Evolutionary conservation across 352 stramenopile genomes (phyloP), one percentile per base, ranked within the genome.

Genomic region (Globisporangium rhizosaccharum): DNA sequence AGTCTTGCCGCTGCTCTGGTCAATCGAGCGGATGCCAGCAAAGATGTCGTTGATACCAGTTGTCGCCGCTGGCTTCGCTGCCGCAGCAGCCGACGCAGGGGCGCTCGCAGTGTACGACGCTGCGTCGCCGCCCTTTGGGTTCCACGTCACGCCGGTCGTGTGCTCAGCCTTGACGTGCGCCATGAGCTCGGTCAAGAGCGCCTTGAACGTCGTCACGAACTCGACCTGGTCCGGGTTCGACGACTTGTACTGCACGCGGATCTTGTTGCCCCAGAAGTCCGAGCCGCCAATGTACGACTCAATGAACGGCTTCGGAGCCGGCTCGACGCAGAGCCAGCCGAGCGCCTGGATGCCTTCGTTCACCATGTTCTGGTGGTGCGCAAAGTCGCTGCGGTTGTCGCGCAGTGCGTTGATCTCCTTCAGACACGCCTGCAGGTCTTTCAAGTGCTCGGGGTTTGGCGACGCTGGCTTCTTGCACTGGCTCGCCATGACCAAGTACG

Each of bases 231-330:
- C 79, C 3, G 88, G 75, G 44, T 94, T 85, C 56, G 89, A 87
- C 37, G 94, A 96, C 66, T 98, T 98, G 79, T 90, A 98, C 68
- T 98, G 87, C 71, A 98, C 96, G 53, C 96, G 82, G 72, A 99
- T 98, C 70, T 98, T 98, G 79, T 99, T 99, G 49, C 91, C 91
- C 92, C 95, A 99, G 74, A 98, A 98, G 68, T 99, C 96, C 45
- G 84, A 93, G 49, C 87, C 92, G 46, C 90, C 96, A 58, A 98
- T 78, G 62, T 96, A 97, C 63, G 92, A 96, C 64, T 98, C 96
- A 56, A 98, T 96, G 73, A 98, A 98, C 33, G 89, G 85, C 61
- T 94, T 94, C 11, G 96, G 96, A 0, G 89, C 82, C 2, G 85
- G 87, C 67, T 94, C 68, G 18, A 92, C 79, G 25, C 72, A 88